Conservation (phyloP, 352 stramenopile species). For the Phytophthora sp. region DNA sequence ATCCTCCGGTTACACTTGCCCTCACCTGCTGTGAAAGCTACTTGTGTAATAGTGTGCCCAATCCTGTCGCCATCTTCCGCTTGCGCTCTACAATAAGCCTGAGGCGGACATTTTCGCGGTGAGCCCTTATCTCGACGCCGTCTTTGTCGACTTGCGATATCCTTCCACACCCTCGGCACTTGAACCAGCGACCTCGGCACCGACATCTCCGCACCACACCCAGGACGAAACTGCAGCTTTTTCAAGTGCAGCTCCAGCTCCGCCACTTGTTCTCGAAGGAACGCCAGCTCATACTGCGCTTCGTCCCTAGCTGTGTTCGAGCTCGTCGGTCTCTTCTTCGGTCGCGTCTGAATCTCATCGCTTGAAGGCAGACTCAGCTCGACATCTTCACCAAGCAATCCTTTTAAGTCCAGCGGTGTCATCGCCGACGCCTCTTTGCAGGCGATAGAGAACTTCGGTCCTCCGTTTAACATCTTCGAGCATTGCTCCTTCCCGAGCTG, state of each 20-base stretch:
- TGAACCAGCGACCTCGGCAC: background rate
- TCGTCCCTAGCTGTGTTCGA: conserved; percentile 24
- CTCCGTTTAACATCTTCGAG: background rate
- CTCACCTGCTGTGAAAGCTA: conserved; percentile 10
- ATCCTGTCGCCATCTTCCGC: conserved; percentile 4
- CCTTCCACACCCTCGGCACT: conserved; percentile 4
- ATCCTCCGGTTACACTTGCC: background rate
- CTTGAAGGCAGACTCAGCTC: background rate
- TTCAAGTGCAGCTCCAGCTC: conserved; percentile 47
- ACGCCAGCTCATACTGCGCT: conserved; percentile 62
- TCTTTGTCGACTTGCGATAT: background rate
- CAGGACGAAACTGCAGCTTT: background rate
- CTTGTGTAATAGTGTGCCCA: conserved; percentile 10
- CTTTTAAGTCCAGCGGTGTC: background rate
- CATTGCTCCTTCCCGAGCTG: background rate
- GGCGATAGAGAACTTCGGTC: background rate
- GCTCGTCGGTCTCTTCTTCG: conserved; percentile 11
- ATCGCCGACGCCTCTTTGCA: background rate
- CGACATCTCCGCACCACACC: background rate
- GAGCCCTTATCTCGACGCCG: conserved; percentile 3
- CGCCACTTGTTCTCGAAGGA: conserved; percentile 63
- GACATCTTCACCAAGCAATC: background rate
- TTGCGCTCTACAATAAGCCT: conserved; percentile 27
- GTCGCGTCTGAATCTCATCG: background rate
- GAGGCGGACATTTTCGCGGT: conserved; percentile 27